These are phyloP conservation scores for Trichoderma sp. DNA, from an alignment of 2,329 filamentous ascomycete genomes.

Conservation along the genomic window DNA sequence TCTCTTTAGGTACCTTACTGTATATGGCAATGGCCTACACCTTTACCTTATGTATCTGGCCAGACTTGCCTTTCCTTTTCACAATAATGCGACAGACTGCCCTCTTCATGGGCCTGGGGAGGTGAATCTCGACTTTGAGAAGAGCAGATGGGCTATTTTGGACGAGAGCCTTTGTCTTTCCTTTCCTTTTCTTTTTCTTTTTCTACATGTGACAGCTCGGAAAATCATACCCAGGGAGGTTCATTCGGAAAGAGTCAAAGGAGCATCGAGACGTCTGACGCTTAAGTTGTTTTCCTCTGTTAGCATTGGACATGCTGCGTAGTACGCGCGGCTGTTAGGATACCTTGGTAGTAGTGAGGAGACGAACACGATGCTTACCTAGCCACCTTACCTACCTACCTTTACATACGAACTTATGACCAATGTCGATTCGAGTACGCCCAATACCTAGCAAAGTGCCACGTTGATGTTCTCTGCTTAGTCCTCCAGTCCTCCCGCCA, in stretches of 20 bases:
- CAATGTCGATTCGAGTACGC: no score
- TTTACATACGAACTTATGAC: not conserved
- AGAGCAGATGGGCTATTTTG: conserved; percentile 14
- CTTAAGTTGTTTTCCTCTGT: conserved; percentile 1
- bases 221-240: conserved; percentile 24
- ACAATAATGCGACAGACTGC: conserved; percentile 10
- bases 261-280: conserved; percentile 6
- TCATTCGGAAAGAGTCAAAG: conserved; percentile 12
- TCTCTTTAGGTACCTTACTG: not conserved
- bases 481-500: no score
- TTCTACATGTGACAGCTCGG: conserved; percentile 3
- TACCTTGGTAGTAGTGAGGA: conserved; percentile 1
- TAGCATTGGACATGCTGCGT: conserved; percentile 14
- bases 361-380: not conserved
- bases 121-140: not conserved
- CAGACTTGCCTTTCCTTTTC: not conserved
- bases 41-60: not conserved
- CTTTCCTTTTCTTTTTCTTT: not conserved
- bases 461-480: no score
- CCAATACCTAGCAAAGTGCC: no score
- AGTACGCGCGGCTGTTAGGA: not conserved
- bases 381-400: not conserved
- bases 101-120: not conserved
- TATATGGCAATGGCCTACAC: not conserved
- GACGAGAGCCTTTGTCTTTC: not conserved